phyloP scores from a whole-genome alignment of 1,284 basidiomycete species.

The Papiliotrema terrestris region DNA sequence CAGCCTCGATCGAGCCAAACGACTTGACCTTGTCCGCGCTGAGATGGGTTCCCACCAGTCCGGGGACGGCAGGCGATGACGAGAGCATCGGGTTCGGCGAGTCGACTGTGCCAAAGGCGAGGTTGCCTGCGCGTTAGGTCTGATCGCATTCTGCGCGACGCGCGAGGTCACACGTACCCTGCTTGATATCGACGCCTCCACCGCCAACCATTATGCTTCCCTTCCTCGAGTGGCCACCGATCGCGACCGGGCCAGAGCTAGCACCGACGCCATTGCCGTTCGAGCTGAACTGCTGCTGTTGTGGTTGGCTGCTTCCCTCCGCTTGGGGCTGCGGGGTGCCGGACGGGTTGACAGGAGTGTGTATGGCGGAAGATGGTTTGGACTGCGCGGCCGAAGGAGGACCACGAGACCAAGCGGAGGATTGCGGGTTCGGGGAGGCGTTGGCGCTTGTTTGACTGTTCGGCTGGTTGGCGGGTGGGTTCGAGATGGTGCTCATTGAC shows the following conservation, averaged over 20 bases:
- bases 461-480: slow-evolving; percentile 13
- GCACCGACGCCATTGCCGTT: slow-evolving; percentile 7
- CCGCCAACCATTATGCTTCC: slow-evolving; percentile 43
- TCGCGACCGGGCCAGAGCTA: slow-evolving; percentile 32
- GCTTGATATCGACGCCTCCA: slow-evolving; percentile 34
- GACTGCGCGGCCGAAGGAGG: slow-evolving; percentile 34
- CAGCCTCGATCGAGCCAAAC: slow-evolving; percentile 68
- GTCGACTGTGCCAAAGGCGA: slow-evolving; percentile 79
- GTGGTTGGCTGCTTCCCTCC: slow-evolving; percentile 3
- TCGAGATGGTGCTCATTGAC: slow-evolving; percentile 37
- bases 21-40: slow-evolving; percentile 61
- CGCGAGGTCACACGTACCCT: slow-evolving; percentile 26
- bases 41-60: slow-evolving; percentile 46
- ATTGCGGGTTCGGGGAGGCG: slow-evolving; percentile 18
- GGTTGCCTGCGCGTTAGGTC: slow-evolving; percentile 22
- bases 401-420: slow-evolving; percentile 41
- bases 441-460: slow-evolving; percentile 9
- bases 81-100: slow-evolving; percentile 48
- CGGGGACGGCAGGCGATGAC: slow-evolving; percentile 50
- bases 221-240: slow-evolving; percentile 34
- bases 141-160: background rate
- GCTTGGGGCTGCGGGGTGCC: slow-evolving; percentile 11
- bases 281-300: background rate
- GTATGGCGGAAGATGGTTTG: slow-evolving; percentile 23
- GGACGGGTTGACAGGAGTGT: slow-evolving; percentile 16